These are phyloP conservation scores for Purpureocillium takamizusanense DNA, from an alignment of 2,329 filamentous ascomycete species.

Conservation along the genomic window DNA sequence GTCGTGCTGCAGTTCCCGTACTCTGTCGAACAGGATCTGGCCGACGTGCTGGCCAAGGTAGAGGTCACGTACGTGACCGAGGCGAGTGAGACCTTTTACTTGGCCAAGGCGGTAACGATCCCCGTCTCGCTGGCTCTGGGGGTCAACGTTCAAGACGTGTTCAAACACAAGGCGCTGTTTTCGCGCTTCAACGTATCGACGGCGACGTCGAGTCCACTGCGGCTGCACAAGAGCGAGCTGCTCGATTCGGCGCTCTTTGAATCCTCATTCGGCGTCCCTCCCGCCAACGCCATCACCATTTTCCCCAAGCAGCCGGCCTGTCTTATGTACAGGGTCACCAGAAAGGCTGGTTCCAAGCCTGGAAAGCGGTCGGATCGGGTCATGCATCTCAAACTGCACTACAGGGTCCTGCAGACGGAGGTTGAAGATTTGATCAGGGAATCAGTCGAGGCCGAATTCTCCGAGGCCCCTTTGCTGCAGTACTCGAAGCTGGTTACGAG, in stretches of 20 bases:
- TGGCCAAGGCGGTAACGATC: conserved; percentile 47
- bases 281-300: conserved; percentile 49
- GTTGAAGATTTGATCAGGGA: conserved; percentile 43
- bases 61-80: conserved; percentile 67
- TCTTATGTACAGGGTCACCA: conserved; percentile 68
- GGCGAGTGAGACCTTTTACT: conserved; percentile 36
- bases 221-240: conserved; percentile 63
- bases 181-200: conserved; percentile 89
- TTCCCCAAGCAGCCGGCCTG: conserved; percentile 77
- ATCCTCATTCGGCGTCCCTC: conserved; percentile 48
- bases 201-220: conserved; percentile 63
- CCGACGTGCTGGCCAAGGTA: conserved; percentile 62
- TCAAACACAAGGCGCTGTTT: conserved; percentile 74
- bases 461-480: conserved; percentile 29
- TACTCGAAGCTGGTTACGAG: conserved; percentile 39
- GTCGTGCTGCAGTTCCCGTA: conserved; percentile 67
- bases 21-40: conserved; percentile 68
- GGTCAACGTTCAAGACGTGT: conserved; percentile 94
- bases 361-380: conserved; percentile 25
- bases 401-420: conserved; percentile 69
- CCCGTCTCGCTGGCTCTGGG: conserved; percentile 73
- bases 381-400: conserved; percentile 63
- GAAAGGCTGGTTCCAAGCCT: conserved; percentile 34
- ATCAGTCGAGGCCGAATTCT: conserved; percentile 31
- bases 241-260: conserved; percentile 61